These are phyloP conservation scores for Sporisorium sorghi DNA, from an alignment of 1,284 basidiomycete species.

Conservation along the genomic window DNA sequence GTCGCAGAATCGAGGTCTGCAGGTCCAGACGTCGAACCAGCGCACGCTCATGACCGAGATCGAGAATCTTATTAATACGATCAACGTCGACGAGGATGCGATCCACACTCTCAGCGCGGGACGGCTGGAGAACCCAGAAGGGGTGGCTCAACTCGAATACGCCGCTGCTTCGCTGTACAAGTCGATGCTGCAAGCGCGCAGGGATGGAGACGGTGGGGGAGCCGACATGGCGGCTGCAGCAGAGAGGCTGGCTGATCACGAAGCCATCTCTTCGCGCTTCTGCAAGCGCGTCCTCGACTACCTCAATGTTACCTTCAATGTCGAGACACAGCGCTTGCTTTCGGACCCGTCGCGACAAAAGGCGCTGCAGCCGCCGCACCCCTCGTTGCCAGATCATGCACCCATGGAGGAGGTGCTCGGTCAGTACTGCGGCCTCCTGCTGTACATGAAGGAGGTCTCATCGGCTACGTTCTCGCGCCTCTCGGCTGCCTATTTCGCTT, in stretches of 20 bases:
- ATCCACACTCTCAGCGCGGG: constrained; percentile 84
- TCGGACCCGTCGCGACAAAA: constrained; percentile 43
- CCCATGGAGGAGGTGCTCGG: constrained; percentile 82
- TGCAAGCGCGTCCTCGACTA: constrained; percentile 90
- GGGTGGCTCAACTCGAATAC: constrained; percentile 79
- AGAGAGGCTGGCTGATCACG: constrained; percentile 88
- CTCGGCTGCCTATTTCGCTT: constrained; percentile 58
- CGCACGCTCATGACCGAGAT: constrained; percentile 72
- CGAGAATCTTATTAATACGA: constrained; percentile 79
- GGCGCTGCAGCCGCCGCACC: constrained; percentile 51
- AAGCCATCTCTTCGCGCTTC: constrained; percentile 86
- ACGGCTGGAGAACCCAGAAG: constrained; percentile 80
- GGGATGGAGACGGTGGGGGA: constrained; percentile 75
- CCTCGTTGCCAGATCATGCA: constrained; percentile 57
- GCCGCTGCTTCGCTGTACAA: constrained; percentile 93
- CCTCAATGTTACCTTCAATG: constrained; percentile 85
- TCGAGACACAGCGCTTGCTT: constrained; percentile 48
- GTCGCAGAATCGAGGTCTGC: constrained; percentile 93
- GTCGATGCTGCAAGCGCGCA: constrained; percentile 88
- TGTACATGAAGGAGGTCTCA: constrained; percentile 92
- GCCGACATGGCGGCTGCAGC: constrained; percentile 81
- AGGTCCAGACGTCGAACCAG: constrained; percentile 98
- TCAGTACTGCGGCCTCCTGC: constrained; percentile 86
- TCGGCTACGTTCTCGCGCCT: constrained; percentile 59
- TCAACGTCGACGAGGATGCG: constrained; percentile 85